Base-by-base conservation (phyloP, 495 filamentous ascomycete genomes). In the Aspergillus hancockii region DNA sequence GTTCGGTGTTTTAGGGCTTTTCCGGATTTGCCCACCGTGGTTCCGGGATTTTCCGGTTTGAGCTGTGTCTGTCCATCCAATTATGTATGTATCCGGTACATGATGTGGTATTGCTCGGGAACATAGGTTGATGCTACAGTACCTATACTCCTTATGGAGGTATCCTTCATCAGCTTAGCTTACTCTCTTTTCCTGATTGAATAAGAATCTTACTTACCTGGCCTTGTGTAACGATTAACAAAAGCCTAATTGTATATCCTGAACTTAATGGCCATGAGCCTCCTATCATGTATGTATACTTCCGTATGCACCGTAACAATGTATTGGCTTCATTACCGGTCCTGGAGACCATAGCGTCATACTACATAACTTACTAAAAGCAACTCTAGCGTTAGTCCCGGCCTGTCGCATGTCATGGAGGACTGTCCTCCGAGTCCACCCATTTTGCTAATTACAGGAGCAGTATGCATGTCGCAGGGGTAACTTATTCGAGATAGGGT, bases 371-470 rank as follows among this genome's bases (percentile, higher is more conserved):
- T 47, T 47, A 28, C 25, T 28, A 28, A 28, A 22, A 47, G 16
- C 19, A 22, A 18, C 40, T 43, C 12, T 3, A 8, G 38, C 21
- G 16, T n/a, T 40, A 21, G 32, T 49, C 22, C 50, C 50, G 50
- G 19, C 28, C 52, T 25, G 34, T 38, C 25, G 53, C 53, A 46
- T 49, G 52, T 18, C 53, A 41, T 63, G 65, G 65, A 68, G 62
- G 60, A 68, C 65, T 52, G 65, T 68, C 65, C 65, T 68, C 65
- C 65, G 65, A 57, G 55, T 61, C 59, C 59, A 52, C 57, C 18
- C 13, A 3, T 28, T 28, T 28, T 21, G 19, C 21, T 23, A 47
- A 47, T 21, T 23, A 47, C 43, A 2, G 43, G 21, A 54, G 25
- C 22, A 36, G n/a, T 18, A 57, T 57, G 54, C 54, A 49, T 10